Conservation (phyloP, 228 moss, liverwort and hornwort genomes). For the Sphagnum fallax region DNA sequence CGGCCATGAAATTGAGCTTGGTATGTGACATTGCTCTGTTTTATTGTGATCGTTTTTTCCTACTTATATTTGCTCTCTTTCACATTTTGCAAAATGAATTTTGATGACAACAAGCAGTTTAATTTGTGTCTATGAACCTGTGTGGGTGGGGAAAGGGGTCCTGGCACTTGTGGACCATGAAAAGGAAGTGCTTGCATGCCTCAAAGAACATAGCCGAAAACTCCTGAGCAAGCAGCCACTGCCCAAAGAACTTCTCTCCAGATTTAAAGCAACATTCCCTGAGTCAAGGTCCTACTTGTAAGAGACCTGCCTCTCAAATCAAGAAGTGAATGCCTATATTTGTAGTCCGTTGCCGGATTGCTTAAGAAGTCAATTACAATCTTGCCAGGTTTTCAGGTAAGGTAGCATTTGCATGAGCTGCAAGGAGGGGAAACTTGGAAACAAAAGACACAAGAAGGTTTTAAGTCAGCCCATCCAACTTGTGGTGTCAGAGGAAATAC, state of each 20-base stretch:
- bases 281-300: conserved; percentile 40
- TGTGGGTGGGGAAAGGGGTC: conserved; percentile 47
- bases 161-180: conserved; percentile 77
- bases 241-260: conserved; percentile 64
- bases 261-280: conserved; percentile 81
- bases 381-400: too few species aligned
- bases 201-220: conserved; percentile 40
- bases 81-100: not conserved
- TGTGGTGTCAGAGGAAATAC: too few species aligned
- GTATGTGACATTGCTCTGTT: conserved; percentile 17
- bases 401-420: too few species aligned
- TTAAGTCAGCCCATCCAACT: too few species aligned
- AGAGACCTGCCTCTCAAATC: conserved; percentile 4
- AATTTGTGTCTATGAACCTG: not conserved
- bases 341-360: too few species aligned
- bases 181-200: conserved; percentile 51
- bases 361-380: too few species aligned
- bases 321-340: not conserved
- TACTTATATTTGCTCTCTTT: not conserved
- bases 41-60: not conserved
- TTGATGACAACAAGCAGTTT: not conserved
- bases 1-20: conserved; percentile 91
- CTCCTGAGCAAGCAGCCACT: conserved; percentile 47
- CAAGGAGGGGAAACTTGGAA: too few species aligned
- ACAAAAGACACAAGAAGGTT: too few species aligned